These are phyloP conservation scores for Sphagnurus paluster DNA, from an alignment of 1,284 basidiomycete genomes.

Conservation along the genomic window DNA sequence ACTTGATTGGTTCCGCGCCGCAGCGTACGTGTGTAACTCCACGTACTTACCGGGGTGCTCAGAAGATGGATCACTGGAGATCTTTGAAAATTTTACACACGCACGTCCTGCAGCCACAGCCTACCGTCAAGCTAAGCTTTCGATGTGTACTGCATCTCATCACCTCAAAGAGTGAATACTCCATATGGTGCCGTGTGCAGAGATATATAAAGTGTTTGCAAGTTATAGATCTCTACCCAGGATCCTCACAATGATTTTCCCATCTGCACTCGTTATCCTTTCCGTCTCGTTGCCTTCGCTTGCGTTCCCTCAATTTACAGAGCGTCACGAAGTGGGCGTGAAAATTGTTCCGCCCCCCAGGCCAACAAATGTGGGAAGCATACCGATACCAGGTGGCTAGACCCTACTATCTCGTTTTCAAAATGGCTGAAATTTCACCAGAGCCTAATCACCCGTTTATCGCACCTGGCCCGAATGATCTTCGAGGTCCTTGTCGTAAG, in stretches of 20 bases:
- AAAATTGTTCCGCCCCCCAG: constrained; percentile 12
- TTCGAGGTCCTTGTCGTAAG: constrained; percentile 18
- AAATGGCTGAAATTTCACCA: background rate
- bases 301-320: background rate
- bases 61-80: no score
- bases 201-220: no score
- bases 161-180: no score
- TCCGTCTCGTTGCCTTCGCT: constrained; percentile 6
- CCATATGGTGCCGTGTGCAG: no score
- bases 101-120: no score
- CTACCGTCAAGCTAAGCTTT: no score
- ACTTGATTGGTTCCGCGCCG: no score
- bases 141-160: no score
- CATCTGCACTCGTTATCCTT: constrained; percentile 1
- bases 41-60: no score
- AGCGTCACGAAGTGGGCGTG: constrained; percentile 4
- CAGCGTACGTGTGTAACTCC: no score
- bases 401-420: background rate
- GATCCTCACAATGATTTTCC: background rate
- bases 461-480: constrained; percentile 8
- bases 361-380: constrained; percentile 8
- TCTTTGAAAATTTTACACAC: no score
- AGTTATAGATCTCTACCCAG: no score
- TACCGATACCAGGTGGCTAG: constrained; percentile 14
- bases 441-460: constrained; percentile 14